Conservation (phyloP, 768 basidiomycete genomes). For the Thelephora aurantiotincta region DNA sequence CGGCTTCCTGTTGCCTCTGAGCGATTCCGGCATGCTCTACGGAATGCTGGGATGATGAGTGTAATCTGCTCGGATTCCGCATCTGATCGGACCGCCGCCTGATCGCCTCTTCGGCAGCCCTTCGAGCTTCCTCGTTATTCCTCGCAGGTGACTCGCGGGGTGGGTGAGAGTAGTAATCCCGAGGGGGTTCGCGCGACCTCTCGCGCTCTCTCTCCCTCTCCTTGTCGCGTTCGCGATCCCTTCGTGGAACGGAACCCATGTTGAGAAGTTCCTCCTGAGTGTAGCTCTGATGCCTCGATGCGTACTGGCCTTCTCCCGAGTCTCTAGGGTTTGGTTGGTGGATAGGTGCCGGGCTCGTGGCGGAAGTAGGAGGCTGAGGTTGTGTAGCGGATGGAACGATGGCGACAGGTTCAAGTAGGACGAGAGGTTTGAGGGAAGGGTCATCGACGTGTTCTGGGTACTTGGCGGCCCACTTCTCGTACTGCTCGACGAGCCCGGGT, state of each 20-base stretch:
- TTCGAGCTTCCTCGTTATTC: constrained; percentile 18
- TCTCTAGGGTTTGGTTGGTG: no score
- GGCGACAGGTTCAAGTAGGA: not conserved
- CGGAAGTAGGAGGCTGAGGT: constrained; percentile 1
- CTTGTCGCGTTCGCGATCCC: no score
- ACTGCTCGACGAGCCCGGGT: constrained; percentile 43
- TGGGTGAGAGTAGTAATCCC: no score
- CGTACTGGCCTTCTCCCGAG: no score
- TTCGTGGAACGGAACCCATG: no score
- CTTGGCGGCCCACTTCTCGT: constrained; percentile 38
- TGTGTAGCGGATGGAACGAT: constrained; percentile 5
- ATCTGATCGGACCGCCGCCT: constrained; percentile 8
- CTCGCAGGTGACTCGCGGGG: constrained; percentile 4
- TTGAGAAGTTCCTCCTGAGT: no score
- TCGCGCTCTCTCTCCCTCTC: not conserved
- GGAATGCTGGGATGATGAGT: constrained; percentile 18
- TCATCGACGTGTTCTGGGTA: not conserved
- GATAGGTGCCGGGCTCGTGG: no score
- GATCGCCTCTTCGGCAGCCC: constrained; percentile 6
- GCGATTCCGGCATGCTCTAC: constrained; percentile 41
- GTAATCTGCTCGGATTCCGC: constrained; percentile 12
- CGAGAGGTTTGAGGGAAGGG: not conserved
- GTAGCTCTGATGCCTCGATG: no score
- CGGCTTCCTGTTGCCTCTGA: constrained; percentile 39
- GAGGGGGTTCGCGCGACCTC: constrained; percentile 13